Evolutionary conservation across 495 filamentous ascomycete genomes (phyloP).

Genomic region (Penicillium ochrochloron): DNA sequence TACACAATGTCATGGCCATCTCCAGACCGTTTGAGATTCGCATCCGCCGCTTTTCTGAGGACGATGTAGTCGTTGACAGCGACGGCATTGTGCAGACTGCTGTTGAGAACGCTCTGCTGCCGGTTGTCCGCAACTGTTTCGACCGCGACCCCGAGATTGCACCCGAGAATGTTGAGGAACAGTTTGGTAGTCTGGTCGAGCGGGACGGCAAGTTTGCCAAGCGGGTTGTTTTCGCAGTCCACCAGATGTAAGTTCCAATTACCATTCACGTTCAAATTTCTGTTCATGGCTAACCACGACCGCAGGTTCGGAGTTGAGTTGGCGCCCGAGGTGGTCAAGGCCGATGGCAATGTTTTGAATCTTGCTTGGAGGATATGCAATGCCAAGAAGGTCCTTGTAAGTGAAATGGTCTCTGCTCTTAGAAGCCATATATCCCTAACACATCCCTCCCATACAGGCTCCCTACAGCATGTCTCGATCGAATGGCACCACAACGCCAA

Average conservation of each 20-base stretch:
- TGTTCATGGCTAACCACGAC: conserved; percentile 15
- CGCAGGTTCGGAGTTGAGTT: conserved; percentile 89
- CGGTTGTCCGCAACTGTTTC: conserved; percentile 87
- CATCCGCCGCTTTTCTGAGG: conserved; percentile 74
- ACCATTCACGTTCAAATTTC: not conserved
- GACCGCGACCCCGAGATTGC: conserved; percentile 92
- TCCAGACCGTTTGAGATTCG: conserved; percentile 91
- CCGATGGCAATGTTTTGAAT: conserved; percentile 89
- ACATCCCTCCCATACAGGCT: conserved; percentile 32
- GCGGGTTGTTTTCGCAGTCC: conserved; percentile 89
- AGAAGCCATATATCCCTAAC: conserved; percentile 14
- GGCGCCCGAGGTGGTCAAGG: conserved; percentile 87
- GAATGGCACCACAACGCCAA: conserved; percentile 48
- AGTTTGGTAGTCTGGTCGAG: conserved; percentile 81
- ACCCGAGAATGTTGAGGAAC: conserved; percentile 76
- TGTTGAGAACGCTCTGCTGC: conserved; percentile 77
- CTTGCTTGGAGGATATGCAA: conserved; percentile 95
- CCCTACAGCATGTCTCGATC: conserved; percentile 54
- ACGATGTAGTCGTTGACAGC: conserved; percentile 57
- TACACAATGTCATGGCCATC: conserved; percentile 95
- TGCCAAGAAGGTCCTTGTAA: conserved; percentile 90
- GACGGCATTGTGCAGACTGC: conserved; percentile 56
- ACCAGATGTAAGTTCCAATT: conserved; percentile 70
- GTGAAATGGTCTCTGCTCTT: conserved; percentile 36
- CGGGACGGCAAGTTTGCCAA: conserved; percentile 86